Conservation (phyloP, 768 basidiomycete genomes). For the Stropharia rugosoannulata region DNA sequence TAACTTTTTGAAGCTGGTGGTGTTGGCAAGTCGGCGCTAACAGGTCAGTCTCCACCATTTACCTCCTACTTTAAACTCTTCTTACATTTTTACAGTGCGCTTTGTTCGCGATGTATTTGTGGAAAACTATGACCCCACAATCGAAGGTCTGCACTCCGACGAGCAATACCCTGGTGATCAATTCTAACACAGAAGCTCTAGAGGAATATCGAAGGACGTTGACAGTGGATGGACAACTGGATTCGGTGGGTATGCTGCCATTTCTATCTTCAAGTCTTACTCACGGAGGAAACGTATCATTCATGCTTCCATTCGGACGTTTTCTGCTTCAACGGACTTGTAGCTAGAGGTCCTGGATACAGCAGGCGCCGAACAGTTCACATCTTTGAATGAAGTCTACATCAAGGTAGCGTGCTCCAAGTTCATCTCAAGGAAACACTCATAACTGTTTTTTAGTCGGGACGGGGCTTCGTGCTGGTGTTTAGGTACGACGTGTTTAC, state of each 20-base stretch:
- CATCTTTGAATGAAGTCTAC: conserved; percentile 75
- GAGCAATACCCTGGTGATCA: background rate
- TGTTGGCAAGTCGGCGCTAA: conserved; percentile 86
- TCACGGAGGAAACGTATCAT: background rate
- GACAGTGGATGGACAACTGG: conserved; percentile 62
- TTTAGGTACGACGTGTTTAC: conserved; percentile 52
- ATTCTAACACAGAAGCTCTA: conserved; percentile 26
- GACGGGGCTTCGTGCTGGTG: conserved; percentile 78
- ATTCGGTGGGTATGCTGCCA: conserved; percentile 46
- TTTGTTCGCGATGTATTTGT: conserved; percentile 74
- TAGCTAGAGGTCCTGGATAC: conserved; percentile 84
- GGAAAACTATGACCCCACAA: conserved; percentile 80
- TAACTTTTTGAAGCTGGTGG: conserved; percentile 62
- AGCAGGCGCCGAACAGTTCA: conserved; percentile 86
- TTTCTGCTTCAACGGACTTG: background rate
- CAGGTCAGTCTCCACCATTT: conserved; percentile 33
- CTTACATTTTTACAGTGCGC: conserved; percentile 42
- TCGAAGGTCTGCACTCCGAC: conserved; percentile 57
- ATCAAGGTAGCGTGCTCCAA: conserved; percentile 56
- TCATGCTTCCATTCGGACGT: background rate
- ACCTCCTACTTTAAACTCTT: background rate
- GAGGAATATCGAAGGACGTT: conserved; percentile 71
- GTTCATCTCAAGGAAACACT: background rate
- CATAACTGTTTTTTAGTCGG: conserved; percentile 42
- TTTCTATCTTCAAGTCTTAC: background rate